Evolutionary conservation across 1,139 yeast species (phyloP), one percentile per base, ranked within the genome.

Genomic region (Blastobotrys aristatus): DNA sequence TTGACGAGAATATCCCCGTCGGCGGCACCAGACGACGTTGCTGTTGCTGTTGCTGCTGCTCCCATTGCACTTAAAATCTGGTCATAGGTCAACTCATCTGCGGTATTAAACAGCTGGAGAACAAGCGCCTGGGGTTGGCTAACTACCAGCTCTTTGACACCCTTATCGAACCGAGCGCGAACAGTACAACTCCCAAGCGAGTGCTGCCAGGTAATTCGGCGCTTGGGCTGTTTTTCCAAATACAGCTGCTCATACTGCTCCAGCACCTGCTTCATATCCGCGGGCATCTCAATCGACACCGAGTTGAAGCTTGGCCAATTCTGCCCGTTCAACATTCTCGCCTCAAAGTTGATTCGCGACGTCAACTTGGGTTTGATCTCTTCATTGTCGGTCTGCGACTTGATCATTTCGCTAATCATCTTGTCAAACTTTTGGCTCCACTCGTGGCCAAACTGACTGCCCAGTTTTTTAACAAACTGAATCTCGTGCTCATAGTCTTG

Each of bases 341-440:
- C 58, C 37, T 57, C 53, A 35, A 70, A 62, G 4, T 35, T 30
- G 6, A 38, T 37, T 16, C 16, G 18, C 11, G 10, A 6, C 7
- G 4, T 14, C 35, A 14, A 2, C 27, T 32, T 4, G 16, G 21
- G 8, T 27, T 16, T 22, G 38, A 33, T 11, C 31, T 48, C 36
- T 53, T 50, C 47, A 51, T 52, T 44, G 29, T 50, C 48, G 22
- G 50, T 55, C 40, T 53, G 52, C 4, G 68, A 63, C 5, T 50
- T 43, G 29, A 52, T 54, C 36, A 68, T 52, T 45, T 71, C 74
- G 29, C 59, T 57, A 40, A 69, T 53, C 74, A 71, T 71, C 11
- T 61, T 59, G 21, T 57, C 61, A 18, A 69, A 50, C 5, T 63
- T 58, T 13, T 59, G 56, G 1, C 67, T 57, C 29, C 62, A 56